Evolutionary conservation across 495 filamentous ascomycete genomes (phyloP), one percentile per base, ranked within the genome.

Genomic region (Neurospora discreta): DNA sequence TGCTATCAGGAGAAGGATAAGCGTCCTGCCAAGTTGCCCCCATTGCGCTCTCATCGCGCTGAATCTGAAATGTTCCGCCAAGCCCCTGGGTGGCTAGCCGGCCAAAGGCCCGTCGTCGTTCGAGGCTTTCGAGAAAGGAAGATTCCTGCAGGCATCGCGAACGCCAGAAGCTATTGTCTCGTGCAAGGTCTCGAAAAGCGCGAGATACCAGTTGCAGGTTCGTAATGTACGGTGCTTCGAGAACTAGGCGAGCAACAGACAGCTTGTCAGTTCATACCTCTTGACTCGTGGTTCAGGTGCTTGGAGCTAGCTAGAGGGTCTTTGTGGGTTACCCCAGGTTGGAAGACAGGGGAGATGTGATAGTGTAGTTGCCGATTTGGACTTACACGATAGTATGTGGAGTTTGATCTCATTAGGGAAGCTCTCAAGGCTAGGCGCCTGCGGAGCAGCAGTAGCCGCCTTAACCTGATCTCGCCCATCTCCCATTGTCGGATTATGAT

Each of bases 391-490:
- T 71, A 91, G 80, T 73, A 94, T 92, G 77, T 92, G 89, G 74
- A 92, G 85, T 65, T 94, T 78, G 71, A 94, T 87, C 82, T 95
- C 92, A 76, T 88, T 86, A n/a, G 92, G 92, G 40, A 95, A 87
- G 44, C 78, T 85, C 71, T 89, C 84, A 13, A 85, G 75, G 46
- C 71, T 73, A 70, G 75, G 71, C 77, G 74, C 78, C 39, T 68
- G 73, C 70, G 46, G 42, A 38, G 41, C 33, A 65, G 52, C 52
- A 65, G 52, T 65, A 36, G 52, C 52, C 52, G 52, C 52, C 52
- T 6, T 65, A 26, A 65, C 33, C 52, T 65, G 52, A 65, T 33
- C 13, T 33, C 15, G 52, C 33, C 26, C 52, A 65, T 33, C 26
- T 65, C 26, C 52, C 52, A 65, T 65, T 65, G 52, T 65, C 52